A percentile compares a stretch with the other conserved stretches of the same genome.
Conservation (phyloP, 2,329 filamentous ascomycete genomes). For the Cercospora sojina region DNA sequence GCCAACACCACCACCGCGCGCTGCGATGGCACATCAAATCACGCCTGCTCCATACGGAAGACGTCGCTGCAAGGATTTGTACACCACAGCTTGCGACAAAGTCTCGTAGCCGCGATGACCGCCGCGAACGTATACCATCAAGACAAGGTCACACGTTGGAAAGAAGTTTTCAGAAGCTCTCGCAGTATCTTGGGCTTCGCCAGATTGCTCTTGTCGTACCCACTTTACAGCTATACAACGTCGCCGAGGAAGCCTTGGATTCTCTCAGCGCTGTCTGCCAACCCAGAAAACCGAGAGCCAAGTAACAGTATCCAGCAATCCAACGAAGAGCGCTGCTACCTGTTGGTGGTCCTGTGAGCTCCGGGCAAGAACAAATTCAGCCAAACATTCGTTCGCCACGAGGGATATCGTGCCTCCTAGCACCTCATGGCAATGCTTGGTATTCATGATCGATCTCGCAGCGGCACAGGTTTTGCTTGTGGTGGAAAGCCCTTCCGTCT, state of each 20-base stretch:
- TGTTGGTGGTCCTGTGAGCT: background rate
- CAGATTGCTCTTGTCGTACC: background rate
- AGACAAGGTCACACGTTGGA: background rate
- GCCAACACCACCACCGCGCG: background rate
- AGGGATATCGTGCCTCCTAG: background rate
- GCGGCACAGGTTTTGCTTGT: background rate
- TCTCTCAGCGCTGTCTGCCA: constrained; percentile 2
- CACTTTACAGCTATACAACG: background rate
- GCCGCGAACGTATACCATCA: background rate
- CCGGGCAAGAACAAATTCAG: background rate
- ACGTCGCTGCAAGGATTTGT: background rate
- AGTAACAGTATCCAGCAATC: background rate
- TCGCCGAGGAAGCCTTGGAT: background rate
- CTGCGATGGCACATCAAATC: background rate
- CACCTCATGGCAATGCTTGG: constrained; percentile 9
- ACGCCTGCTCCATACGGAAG: background rate
- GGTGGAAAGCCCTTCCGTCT: background rate
- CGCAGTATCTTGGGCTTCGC: background rate
- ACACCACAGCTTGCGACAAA: background rate
- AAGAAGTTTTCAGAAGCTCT: background rate
- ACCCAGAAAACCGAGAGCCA: constrained; percentile 2
- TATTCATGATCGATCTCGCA: background rate
- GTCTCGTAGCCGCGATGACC: background rate
- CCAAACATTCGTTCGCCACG: background rate
- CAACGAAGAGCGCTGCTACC: background rate